Evolutionary conservation across 2,329 filamentous ascomycete species (phyloP).

Genomic region (Aureobasidium melanogenum): DNA sequence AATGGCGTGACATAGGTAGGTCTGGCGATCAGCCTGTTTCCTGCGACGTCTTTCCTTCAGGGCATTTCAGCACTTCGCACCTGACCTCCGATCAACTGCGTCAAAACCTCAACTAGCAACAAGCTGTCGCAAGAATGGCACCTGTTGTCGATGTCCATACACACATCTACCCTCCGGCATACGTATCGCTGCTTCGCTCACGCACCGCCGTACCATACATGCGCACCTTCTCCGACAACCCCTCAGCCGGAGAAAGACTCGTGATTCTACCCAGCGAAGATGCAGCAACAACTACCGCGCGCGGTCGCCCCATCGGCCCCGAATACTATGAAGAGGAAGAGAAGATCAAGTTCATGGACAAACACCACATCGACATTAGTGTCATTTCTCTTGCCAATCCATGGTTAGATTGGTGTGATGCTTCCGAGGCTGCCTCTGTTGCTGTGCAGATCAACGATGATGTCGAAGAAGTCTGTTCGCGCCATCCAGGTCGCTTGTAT

Average conservation of each 20-base stretch:
- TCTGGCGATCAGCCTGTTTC: too few species aligned
- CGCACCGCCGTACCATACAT: constrained; percentile 61
- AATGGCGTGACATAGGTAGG: background rate
- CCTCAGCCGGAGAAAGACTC: constrained; percentile 49
- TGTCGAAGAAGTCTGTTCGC: constrained; percentile 61
- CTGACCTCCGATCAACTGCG: too few species aligned
- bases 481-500: constrained; percentile 60
- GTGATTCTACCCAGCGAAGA: constrained; percentile 53
- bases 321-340: constrained; percentile 73
- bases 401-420: constrained; percentile 79
- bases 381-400: constrained; percentile 87
- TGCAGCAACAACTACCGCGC: constrained; percentile 29
- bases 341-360: constrained; percentile 83
- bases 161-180: constrained; percentile 54
- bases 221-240: constrained; percentile 48
- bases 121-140: constrained; percentile 16
- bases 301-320: constrained; percentile 72
- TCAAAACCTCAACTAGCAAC: too few species aligned
- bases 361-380: constrained; percentile 70
- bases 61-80: too few species aligned
- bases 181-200: constrained; percentile 48
- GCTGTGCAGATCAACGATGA: constrained; percentile 68
- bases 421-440: constrained; percentile 52
- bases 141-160: constrained; percentile 52
- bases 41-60: too few species aligned